Base-by-base conservation (phyloP, 163 green algal species). In the Scenedesmus sp. region DNA sequence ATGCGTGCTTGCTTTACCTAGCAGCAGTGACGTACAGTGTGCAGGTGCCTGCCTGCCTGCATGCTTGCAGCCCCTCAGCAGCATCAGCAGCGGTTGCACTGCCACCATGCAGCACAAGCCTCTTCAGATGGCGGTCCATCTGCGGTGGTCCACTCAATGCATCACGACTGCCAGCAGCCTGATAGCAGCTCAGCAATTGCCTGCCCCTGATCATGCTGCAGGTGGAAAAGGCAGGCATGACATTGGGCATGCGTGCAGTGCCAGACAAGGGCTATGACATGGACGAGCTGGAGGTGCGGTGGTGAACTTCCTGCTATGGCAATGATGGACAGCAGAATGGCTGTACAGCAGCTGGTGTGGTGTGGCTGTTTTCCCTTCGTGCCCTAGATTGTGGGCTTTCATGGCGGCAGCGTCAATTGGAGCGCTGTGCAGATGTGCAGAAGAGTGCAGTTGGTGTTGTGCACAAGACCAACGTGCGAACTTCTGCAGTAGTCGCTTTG, bases 261-360 rank as follows among this genome's bases (percentile, higher is more conserved):
- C 46, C 40, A 37, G 88, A 92, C 46, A 92, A 92, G 68, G 30
- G 15, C n/a, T 84, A 78, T 30, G 56, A 83, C 43, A 76, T 99
- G 61, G 98, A 99, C 68, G 96, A 98, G 86, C 94, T 99, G 24
- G 98, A 99, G 96, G 96, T 98, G 87, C 53, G 65, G 6, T n/a
- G n/a, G n/a, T n/a, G n/a, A n/a, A n/a, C n/a, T n/a, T n/a, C n/a
- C n/a, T n/a, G n/a, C n/a, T n/a, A n/a, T n/a, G n/a, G n/a, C n/a
- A n/a, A n/a, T n/a, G n/a, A n/a, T n/a, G n/a, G n/a, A n/a, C n/a
- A n/a, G n/a, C n/a, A n/a, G n/a, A n/a, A n/a, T n/a, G n/a, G n/a
- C 51, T 61, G 46, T 61, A 22, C 51, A 61, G 51, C 51, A 61
- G 51, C 5, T 18, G 22, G 51, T 16, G 20, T 61, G 51, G 51